Evolutionary conservation across 257 asterid genomes (phyloP).

Genomic region (Paulownia fortunei): DNA sequence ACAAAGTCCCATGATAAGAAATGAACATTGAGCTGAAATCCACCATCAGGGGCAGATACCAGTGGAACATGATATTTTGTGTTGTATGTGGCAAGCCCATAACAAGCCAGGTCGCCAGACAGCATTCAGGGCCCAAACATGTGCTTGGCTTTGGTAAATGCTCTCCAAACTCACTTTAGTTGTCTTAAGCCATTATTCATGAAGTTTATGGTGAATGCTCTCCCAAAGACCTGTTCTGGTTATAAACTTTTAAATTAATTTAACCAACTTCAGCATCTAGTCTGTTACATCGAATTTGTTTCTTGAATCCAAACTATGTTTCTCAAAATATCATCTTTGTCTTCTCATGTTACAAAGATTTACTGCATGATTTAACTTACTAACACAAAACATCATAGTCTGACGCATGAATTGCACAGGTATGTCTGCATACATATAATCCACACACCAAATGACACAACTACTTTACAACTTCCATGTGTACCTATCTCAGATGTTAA

Average conservation of each 20-base stretch:
- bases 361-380: not conserved
- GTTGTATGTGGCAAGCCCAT: not conserved
- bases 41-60: not conserved
- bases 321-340: not conserved
- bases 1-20: not conserved
- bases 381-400: not conserved
- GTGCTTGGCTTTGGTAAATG: not conserved
- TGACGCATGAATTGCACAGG: not conserved
- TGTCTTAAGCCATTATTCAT: not conserved
- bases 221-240: not conserved
- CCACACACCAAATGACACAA: constrained; percentile 1
- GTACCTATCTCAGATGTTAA: not conserved
- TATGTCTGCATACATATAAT: not conserved
- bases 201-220: not conserved
- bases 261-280: not conserved
- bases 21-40: not conserved
- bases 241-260: not conserved
- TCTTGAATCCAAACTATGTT: not conserved
- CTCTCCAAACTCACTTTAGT: not conserved
- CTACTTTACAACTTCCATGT: not conserved
- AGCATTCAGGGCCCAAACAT: not conserved
- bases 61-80: too few relatives aligned
- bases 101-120: not conserved
- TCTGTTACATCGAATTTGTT: not conserved
- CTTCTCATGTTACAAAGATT: constrained; percentile 4